A percentile compares a stretch with the other conserved stretches of the same genome.
These are phyloP conservation scores for Dacryopinax primogenitus DNA, from an alignment of 768 basidiomycete species.

Conservation along the genomic window DNA sequence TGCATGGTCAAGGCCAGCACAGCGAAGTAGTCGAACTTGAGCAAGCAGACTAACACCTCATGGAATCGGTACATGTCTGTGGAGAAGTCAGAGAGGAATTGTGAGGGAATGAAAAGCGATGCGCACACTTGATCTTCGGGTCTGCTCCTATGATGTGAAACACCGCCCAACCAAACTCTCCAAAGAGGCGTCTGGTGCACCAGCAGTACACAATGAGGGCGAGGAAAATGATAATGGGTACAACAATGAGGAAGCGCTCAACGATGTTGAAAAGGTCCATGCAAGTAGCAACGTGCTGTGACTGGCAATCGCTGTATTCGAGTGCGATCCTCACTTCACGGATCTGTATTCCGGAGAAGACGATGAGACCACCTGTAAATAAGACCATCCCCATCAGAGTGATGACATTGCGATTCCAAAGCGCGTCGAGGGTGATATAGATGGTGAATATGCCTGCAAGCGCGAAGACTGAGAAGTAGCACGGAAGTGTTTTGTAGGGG, in stretches of 20 bases:
- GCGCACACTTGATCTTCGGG: conserved; percentile 66
- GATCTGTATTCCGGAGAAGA: conserved; percentile 55
- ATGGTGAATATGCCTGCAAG: conserved; percentile 72
- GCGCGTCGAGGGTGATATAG: conserved; percentile 70
- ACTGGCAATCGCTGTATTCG: conserved; percentile 27
- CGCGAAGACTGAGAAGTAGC: conserved; percentile 72
- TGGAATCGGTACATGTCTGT: conserved; percentile 81
- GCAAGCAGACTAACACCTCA: conserved; percentile 72
- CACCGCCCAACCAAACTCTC: conserved; percentile 83
- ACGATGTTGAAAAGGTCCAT: conserved; percentile 49
- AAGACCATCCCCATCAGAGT: conserved; percentile 40
- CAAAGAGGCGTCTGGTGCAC: conserved; percentile 57
- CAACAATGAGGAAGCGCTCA: conserved; percentile 54
- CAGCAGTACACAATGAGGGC: conserved; percentile 57
- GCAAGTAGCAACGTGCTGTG: neutral
- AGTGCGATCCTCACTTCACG: conserved; percentile 15
- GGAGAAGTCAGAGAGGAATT: conserved; percentile 10
- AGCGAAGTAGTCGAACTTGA: conserved; percentile 84
- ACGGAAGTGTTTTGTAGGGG: conserved; percentile 54
- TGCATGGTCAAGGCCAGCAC: conserved; percentile 80
- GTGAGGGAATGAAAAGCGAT: neutral
- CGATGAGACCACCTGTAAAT: conserved; percentile 65
- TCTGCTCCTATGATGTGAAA: conserved; percentile 79
- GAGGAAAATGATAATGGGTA: conserved; percentile 52
- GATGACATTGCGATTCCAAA: conserved; percentile 62